These are phyloP conservation scores for Hortiboletus flavorubellus DNA, from an alignment of 768 basidiomycete species.

Conservation along the genomic window DNA sequence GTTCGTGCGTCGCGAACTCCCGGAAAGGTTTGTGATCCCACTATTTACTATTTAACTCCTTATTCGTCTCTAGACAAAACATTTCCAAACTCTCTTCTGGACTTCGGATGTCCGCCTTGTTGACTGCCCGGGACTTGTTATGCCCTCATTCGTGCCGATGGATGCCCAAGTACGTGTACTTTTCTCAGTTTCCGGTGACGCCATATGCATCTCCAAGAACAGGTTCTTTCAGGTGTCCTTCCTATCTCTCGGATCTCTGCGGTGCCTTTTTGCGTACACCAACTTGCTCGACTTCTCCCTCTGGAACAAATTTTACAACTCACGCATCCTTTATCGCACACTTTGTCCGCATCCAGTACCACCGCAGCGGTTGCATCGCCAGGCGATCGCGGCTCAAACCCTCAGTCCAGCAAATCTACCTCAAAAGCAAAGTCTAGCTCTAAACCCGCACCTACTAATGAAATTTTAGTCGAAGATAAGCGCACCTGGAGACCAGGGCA, in stretches of 20 bases:
- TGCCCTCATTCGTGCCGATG: constrained; percentile 81
- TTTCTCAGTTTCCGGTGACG: background rate
- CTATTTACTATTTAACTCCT: background rate
- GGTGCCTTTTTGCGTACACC: constrained; percentile 78
- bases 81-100: constrained; percentile 93
- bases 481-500: constrained; percentile 71
- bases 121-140: constrained; percentile 93
- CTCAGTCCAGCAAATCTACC: background rate
- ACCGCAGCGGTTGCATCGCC: background rate
- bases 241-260: constrained; percentile 84
- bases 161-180: constrained; percentile 63
- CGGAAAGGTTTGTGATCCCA: constrained; percentile 57
- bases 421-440: background rate
- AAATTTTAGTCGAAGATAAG: constrained; percentile 49
- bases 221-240: constrained; percentile 70
- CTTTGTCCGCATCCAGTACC: constrained; percentile 4
- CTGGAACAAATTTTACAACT: constrained; percentile 70
- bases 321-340: constrained; percentile 42
- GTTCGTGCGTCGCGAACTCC: constrained; percentile 85
- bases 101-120: constrained; percentile 83
- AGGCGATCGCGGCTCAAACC: background rate
- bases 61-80: constrained; percentile 65
- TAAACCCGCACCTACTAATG: background rate
- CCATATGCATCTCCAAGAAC: background rate
- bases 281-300: constrained; percentile 64